Percentiles rank a stretch among this genome's conserved stretches.
phyloP scores from a whole-genome alignment of 2,329 filamentous ascomycete species.

The Thielaviopsis ethacetica region DNA sequence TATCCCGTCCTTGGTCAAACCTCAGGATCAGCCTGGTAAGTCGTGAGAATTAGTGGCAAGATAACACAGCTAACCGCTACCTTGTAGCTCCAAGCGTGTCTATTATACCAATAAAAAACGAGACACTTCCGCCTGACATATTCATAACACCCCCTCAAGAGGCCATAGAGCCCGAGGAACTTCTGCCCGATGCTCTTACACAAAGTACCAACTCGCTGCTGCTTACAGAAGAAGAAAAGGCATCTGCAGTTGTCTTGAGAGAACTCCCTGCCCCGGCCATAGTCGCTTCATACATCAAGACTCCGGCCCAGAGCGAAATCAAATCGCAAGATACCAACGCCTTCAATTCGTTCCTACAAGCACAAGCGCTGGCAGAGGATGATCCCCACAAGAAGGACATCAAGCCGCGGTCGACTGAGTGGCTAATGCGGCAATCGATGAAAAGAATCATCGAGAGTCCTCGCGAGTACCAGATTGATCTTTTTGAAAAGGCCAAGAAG shows the following conservation, averaged over 20 bases:
- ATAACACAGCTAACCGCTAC: background rate
- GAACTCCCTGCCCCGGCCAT: background rate
- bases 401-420: conserved; percentile 3
- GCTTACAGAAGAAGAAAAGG: background rate
- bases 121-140: background rate
- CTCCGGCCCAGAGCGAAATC: background rate
- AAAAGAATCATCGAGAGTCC: conserved; percentile 55
- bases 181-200: background rate
- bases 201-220: background rate
- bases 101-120: background rate
- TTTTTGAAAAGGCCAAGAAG: conserved; percentile 73
- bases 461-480: conserved; percentile 78
- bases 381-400: background rate
- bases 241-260: background rate
- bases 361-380: background rate
- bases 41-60: background rate
- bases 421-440: conserved; percentile 18
- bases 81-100: background rate
- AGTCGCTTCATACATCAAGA: background rate
- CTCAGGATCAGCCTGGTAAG: background rate
- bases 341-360: background rate
- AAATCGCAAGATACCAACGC: background rate
- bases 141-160: too few relatives aligned
- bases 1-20: background rate
- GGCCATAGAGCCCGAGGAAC: background rate